Evolutionary conservation across 2,329 filamentous ascomycete species (phyloP).

Genomic region (Trichophyton benhamiae): DNA sequence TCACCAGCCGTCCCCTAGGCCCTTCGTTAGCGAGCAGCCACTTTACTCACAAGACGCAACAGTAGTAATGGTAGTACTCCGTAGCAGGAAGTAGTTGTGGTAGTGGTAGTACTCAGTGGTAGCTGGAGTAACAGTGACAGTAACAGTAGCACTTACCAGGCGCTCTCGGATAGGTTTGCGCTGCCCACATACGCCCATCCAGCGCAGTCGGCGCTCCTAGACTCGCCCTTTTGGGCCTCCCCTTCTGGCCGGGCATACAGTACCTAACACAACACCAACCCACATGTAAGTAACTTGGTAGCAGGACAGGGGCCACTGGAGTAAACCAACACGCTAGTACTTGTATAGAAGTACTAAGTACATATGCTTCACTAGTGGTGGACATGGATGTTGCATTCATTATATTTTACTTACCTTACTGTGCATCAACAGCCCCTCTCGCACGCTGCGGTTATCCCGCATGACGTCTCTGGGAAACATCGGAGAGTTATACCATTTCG

Average conservation of each 20-base stretch:
- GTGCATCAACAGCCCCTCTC: conserved; percentile 68
- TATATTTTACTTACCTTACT: conserved; percentile 50
- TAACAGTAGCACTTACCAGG: conserved; percentile 48
- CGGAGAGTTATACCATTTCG: conserved; percentile 56
- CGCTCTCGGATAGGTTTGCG: conserved; percentile 83
- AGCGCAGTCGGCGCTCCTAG: conserved; percentile 19
- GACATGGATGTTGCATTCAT: background rate
- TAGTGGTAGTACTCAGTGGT: no score
- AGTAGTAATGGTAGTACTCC: no score
- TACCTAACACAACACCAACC: conserved; percentile 18
- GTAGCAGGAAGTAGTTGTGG: no score
- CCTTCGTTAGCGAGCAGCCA: background rate
- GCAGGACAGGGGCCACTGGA: background rate
- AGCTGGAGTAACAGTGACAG: no score
- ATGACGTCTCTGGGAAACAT: conserved; percentile 62
- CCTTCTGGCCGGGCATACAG: conserved; percentile 23
- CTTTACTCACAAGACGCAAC: no score
- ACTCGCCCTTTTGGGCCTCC: conserved; percentile 14
- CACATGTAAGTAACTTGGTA: background rate
- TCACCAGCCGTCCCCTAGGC: conserved; percentile 62
- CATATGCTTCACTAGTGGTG: background rate
- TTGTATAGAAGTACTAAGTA: no score
- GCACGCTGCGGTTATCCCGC: conserved; percentile 60
- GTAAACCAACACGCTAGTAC: background rate
- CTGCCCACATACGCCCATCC: conserved; percentile 82